Base-by-base conservation (phyloP, 1,284 basidiomycete genomes). In the Coriolopsis trogii region DNA sequence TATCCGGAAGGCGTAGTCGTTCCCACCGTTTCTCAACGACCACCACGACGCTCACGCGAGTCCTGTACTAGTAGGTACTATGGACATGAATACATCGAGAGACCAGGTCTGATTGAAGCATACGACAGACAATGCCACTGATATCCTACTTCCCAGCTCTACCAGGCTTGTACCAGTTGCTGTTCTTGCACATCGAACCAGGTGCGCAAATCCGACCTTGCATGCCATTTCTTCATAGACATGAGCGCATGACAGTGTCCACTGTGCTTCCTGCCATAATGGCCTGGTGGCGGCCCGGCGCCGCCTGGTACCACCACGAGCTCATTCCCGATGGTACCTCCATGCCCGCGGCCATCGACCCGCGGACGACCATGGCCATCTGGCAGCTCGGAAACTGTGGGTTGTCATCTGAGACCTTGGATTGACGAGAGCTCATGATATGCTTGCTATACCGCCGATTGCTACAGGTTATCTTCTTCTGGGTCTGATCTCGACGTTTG, bases 301-400 rank as follows among this genome's bases (percentile, higher is more conserved):
- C 85, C 16, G 69, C 72, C 23, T 89, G 88, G 87, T 90, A 89
- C 61, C 81, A 85, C 64, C 75, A 84, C 61, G 76, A 87, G 60
- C 79, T 90, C 51, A 77, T 89, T 45, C 87, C 87, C 2, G 73
- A 72, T 10, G 50, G 62, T 6, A 55, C 61, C 6, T 66, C 75
- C 10, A 55, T 65, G 5, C 67, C 74, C 10, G 23, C 58, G 5
- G 58, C 52, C 7, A 58, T 82, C 47, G 81, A 87, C 49, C 60
- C 73, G 23, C 73, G 83, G 16, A 79, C 82, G 3, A 70, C 71
- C n/a, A 87, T 89, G 80, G 82, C 80, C 15, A 76, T 90, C 47
- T 83, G 81, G 78, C 89, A 91, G 63, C 73, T 91, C 7, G 82
- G 77, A 24, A 90, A 87, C 60, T 87, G 89, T 87, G 55, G 36